These are phyloP conservation scores for Chlorella sp. DNA, from an alignment of 139 green algal genomes.

Conservation along the genomic window DNA sequence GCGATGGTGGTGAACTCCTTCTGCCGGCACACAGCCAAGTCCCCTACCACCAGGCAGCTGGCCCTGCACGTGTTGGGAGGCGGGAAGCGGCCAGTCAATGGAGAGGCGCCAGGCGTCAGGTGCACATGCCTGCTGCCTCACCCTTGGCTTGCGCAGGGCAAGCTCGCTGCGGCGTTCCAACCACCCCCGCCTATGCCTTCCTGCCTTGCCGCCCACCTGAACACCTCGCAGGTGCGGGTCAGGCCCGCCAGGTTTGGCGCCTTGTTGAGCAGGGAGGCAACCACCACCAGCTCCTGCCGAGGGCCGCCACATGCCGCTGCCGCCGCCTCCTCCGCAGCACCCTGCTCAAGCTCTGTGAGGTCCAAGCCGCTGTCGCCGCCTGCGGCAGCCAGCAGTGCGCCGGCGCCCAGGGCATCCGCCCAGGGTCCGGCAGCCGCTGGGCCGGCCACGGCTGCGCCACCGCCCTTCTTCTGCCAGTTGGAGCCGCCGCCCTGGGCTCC, in stretches of 20 bases:
- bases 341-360: constrained; percentile 25
- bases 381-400: not conserved
- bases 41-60: constrained; percentile 74
- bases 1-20: constrained; percentile 73
- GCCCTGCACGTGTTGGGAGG: constrained; percentile 59
- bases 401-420: constrained; percentile 8
- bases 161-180: not conserved
- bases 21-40: constrained; percentile 64
- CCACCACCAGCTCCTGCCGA: constrained; percentile 84
- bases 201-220: constrained; percentile 1
- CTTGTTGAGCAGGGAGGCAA: constrained; percentile 88
- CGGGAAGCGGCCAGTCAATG: not conserved
- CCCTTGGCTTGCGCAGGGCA: not conserved
- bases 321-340: constrained; percentile 24
- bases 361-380: not conserved
- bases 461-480: constrained; percentile 35
- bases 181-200: no score
- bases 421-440: constrained; percentile 13
- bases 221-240: constrained; percentile 88
- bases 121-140: not conserved
- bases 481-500: not conserved
- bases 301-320: not conserved
- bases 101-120: not conserved
- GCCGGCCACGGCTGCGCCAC: not conserved
- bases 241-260: constrained; percentile 93